These are phyloP conservation scores for Pichia sp. DNA, from an alignment of 1,139 yeast genomes.

Conservation along the genomic window DNA sequence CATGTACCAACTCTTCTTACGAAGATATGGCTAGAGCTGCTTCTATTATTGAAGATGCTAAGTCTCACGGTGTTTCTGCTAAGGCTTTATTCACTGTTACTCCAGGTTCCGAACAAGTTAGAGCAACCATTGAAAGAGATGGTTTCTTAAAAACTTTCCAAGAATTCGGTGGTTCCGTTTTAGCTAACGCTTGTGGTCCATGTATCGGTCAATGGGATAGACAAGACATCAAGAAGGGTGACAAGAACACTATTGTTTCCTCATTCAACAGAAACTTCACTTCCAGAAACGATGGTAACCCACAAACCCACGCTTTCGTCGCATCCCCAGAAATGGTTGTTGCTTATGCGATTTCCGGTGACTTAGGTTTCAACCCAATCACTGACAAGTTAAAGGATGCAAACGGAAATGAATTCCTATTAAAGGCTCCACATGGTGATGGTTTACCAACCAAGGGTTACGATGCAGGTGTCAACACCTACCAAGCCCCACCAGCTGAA, in stretches of 20 bases:
- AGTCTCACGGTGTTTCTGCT: constrained; percentile 78
- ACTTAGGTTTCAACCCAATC: constrained; percentile 79
- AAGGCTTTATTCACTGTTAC: constrained; percentile 89
- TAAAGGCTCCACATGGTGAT: constrained; percentile 74
- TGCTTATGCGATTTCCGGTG: constrained; percentile 91
- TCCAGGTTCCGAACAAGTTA: constrained; percentile 97
- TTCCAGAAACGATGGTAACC: constrained; percentile 96
- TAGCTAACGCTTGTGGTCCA: constrained; percentile 99
- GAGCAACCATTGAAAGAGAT: constrained; percentile 95
- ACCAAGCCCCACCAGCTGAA: constrained; percentile 68
- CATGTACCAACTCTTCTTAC: constrained; percentile 96
- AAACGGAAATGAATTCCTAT: constrained; percentile 65
- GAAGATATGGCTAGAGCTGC: constrained; percentile 97
- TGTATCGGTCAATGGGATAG: constrained; percentile 99
- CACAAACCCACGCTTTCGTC: constrained; percentile 91
- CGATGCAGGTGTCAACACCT: constrained; percentile 70
- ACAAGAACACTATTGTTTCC: constrained; percentile 81
- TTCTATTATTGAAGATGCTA: constrained; percentile 79
- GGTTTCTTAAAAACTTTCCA: constrained; percentile 76
- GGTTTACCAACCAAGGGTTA: constrained; percentile 82
- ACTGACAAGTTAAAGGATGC: constrained; percentile 62
- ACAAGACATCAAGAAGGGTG: constrained; percentile 47
- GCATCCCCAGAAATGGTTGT: constrained; percentile 97
- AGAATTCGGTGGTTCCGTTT: constrained; percentile 78
- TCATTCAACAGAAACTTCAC: constrained; percentile 95